A percentile compares a stretch with the other conserved stretches of the same genome.
Evolutionary conservation across 768 basidiomycete species (phyloP).

Genomic region (Suillus hirtellus): DNA sequence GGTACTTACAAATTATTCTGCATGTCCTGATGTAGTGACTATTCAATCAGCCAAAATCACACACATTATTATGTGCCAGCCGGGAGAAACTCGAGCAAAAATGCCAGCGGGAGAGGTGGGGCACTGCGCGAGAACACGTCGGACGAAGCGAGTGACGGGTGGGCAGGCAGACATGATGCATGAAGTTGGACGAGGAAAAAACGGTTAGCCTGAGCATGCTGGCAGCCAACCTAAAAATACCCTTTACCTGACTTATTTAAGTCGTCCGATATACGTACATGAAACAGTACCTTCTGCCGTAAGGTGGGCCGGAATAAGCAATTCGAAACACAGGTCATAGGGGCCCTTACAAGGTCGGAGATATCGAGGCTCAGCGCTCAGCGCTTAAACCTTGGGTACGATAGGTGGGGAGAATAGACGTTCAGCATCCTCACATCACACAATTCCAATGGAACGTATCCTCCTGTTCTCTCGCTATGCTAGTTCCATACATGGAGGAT

Average conservation of each 20-base stretch:
- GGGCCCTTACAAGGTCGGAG: neutral
- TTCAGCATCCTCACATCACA: neutral
- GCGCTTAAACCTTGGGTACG: neutral
- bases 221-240: neutral
- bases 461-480: neutral
- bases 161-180: neutral
- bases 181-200: neutral
- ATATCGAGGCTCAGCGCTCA: neutral
- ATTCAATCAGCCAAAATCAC: no score
- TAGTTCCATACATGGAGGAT: conserved; percentile 3
- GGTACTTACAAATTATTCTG: no score
- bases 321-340: neutral
- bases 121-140: neutral
- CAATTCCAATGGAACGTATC: neutral
- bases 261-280: no score
- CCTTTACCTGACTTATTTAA: neutral
- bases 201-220: neutral
- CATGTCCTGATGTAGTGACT: no score
- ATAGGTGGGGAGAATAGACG: neutral
- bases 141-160: neutral
- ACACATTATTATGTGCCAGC: neutral
- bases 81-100: neutral
- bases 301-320: neutral
- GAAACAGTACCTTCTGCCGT: neutral
- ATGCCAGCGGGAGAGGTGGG: neutral